Evolutionary conservation across 208 protist species (phyloP).

Genomic region (Entamoeba dispar): DNA sequence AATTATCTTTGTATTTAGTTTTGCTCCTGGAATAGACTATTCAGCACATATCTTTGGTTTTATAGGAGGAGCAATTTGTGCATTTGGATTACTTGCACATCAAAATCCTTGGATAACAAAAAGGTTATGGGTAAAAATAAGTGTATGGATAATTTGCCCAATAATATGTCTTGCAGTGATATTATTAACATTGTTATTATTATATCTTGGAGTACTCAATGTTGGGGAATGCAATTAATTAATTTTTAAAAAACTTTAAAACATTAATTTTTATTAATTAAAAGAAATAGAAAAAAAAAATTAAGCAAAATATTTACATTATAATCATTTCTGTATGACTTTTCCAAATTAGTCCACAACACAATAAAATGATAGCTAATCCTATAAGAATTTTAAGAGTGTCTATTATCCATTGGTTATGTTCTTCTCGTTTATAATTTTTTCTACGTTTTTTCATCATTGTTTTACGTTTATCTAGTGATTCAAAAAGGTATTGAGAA

Average conservation of each 20-base stretch:
- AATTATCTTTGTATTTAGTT: not conserved
- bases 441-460: not conserved
- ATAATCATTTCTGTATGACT: not conserved
- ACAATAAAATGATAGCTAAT: not conserved
- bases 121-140: not conserved
- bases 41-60: not conserved
- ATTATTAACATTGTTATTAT: not conserved
- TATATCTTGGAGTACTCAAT: not conserved
- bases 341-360: not conserved
- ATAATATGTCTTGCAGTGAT: not conserved
- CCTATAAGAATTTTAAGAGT: not conserved
- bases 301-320: not conserved
- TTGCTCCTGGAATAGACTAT: not conserved
- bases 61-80: not conserved
- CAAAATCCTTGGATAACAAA: not conserved
- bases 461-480: not conserved
- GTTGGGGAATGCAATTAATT: not conserved
- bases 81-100: not conserved
- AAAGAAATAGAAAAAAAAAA: too few species aligned
- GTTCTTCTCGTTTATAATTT: not conserved
- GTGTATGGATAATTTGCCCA: not conserved
- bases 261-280: too few species aligned
- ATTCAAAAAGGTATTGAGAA: too few species aligned
- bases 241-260: too few species aligned
- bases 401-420: not conserved